Evolutionary conservation across 1,284 basidiomycete species (phyloP), one percentile per base, ranked within the genome.

Genomic region (Schizophyllum amplum): DNA sequence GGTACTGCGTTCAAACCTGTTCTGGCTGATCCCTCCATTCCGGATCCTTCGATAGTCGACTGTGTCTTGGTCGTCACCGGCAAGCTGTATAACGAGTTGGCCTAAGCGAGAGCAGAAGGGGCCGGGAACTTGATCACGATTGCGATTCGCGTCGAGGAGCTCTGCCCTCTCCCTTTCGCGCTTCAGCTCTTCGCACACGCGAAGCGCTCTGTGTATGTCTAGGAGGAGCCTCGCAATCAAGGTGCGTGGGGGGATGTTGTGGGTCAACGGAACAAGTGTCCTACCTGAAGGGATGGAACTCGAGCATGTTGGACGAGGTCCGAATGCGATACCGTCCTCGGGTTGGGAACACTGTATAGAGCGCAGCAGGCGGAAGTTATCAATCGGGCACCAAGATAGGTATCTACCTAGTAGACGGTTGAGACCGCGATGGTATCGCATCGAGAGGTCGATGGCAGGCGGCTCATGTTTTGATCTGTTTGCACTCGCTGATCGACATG

Each of bases 161-260:
- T 95, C 4, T 82, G 84, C 9, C 92, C 92, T 0, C 94, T 95
- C 82, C 92, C 93, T 0, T 91, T 89, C 67, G 73, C 74, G 0
- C 69, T 94, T 24, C 57, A 63, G 49, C 63, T 68, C 1, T 90
- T 89, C 63, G 50, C 63, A 0, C 61, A 65, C 13, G 75, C 67
- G 4, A 61, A 62, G n/a, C 80, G 83, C 54, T 72, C 82, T 53
- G 60, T 82, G 15, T 94, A 87, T 83, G 75, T 90, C 17, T 92
- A 95, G 68, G 93, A 95, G 66, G 92, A 95, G 66, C 86, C 92
- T 4, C 81, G 75, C 65, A 95, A 95, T 66, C 92, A 94, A 69
- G 92, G 92, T 1, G 81, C 86, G 1, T 94, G 80, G 76, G 68
- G 73, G 6, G 87, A 90, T 70, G 84, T 92, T 48, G 70, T 69